These are phyloP conservation scores for Venturia aucupariae DNA, from an alignment of 2,329 filamentous ascomycete genomes.

Conservation along the genomic window DNA sequence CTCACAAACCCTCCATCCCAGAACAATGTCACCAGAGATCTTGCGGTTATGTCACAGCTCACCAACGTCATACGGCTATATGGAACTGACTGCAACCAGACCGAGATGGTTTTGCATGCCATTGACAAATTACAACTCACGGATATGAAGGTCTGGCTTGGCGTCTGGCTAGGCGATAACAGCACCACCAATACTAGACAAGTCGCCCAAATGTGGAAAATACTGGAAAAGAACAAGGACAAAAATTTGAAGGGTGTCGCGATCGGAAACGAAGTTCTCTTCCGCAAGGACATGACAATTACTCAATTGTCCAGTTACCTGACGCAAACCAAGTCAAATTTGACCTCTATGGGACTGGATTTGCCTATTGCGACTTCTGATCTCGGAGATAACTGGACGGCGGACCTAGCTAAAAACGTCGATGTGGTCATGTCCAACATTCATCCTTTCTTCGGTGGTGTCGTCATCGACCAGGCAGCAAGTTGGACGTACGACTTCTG, in stretches of 20 bases:
- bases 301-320: constrained; percentile 56
- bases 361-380: constrained; percentile 82
- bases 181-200: constrained; percentile 76
- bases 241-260: constrained; percentile 52
- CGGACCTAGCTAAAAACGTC: constrained; percentile 56
- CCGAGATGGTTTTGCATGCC: constrained; percentile 81
- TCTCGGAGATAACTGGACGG: constrained; percentile 78
- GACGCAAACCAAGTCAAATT: constrained; percentile 58
- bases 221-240: constrained; percentile 60
- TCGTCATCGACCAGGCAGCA: constrained; percentile 57
- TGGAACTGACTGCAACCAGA: constrained; percentile 96
- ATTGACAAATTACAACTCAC: constrained; percentile 65
- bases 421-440: constrained; percentile 96
- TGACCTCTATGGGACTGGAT: constrained; percentile 55
- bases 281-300: constrained; percentile 56
- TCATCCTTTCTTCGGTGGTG: constrained; percentile 88
- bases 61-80: constrained; percentile 84
- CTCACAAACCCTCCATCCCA: constrained; percentile 69
- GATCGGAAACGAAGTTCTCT: constrained; percentile 56
- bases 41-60: constrained; percentile 82
- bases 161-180: constrained; percentile 86
- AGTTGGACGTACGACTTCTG: constrained; percentile 80
- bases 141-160: constrained; percentile 82
- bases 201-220: constrained; percentile 71
- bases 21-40: constrained; percentile 87